Base-by-base conservation (phyloP, 1,139 yeast species). In the Suhomyces yuchorum region DNA sequence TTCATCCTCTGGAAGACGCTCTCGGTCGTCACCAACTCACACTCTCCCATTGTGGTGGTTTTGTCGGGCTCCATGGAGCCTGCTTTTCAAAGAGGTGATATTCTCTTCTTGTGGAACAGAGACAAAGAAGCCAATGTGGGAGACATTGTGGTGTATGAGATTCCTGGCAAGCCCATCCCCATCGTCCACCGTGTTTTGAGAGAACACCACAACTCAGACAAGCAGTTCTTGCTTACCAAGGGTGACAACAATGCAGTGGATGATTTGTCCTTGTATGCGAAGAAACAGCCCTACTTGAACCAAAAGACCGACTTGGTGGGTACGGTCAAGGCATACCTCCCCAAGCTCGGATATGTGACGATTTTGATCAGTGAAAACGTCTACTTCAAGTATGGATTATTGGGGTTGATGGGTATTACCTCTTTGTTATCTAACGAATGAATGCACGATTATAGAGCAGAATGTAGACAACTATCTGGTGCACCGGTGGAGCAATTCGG, bases 61-160 rank as follows among this genome's bases (percentile, higher is more conserved):
- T 80, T 93, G 42, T 90, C 98, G 1, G 99, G 99, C 5, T 93
- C 98, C 1, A 93, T 93, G 99, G 99, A 95, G 65, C 99, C 99
- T 1, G 99, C 99, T 0, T 95, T 95, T 77, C 98, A 93, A 68
- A 82, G 99, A 68, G 99, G 99, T 43, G 99, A 93, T 63, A 85
- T 95, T 37, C 73, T 93, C 51, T 85, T 93, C 61, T 75, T 93
- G 50, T 91, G 97, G 96, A 93, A 93, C 67, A 77, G 97, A 55
- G 85, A 87, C 50, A 60, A 70, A 18, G 68, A 68, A 36, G 84
- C 84, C 35, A 73, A 80, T 43, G 96, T 92, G 1, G 99, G 99
- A n/a, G 99, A 93, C 61, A 78, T 93, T 22, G 98, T 93, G 11
- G 99, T 93, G n/a, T 93, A 95, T 65, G 93, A 93, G 59, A 81